A percentile compares a stretch with the other conserved stretches of the same genome.
Conservation (phyloP, 2,329 filamentous ascomycete genomes). For the Myriosclerotinia scirpicola region DNA sequence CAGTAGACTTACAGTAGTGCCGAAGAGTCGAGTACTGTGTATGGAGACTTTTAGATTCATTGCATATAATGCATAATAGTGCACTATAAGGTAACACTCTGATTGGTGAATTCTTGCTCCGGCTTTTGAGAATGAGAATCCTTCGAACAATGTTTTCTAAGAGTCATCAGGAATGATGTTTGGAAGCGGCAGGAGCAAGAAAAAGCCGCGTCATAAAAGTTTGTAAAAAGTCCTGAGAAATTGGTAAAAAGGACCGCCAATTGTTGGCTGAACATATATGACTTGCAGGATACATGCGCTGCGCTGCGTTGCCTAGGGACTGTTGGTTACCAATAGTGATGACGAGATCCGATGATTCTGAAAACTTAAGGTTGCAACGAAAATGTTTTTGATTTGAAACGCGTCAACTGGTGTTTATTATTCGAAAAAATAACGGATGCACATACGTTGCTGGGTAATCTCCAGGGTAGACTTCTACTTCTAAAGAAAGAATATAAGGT, state of each 20-base stretch:
- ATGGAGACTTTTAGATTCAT: neutral
- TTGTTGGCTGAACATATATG: conserved; percentile 21
- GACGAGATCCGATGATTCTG: conserved; percentile 16
- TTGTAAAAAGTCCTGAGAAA: neutral
- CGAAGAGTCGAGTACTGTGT: conserved; percentile 10
- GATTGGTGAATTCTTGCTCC: conserved; percentile 9
- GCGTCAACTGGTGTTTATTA: neutral
- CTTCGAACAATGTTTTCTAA: neutral
- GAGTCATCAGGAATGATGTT: conserved; percentile 12
- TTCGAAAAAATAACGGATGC: neutral
- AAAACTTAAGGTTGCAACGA: conserved; percentile 5
- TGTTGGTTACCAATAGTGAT: conserved; percentile 22
- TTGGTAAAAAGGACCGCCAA: neutral
- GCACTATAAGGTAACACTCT: neutral
- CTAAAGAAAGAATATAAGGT: conserved; percentile 10
- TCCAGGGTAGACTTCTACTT: neutral
- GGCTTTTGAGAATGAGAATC: conserved; percentile 6
- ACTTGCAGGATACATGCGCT: conserved; percentile 17
- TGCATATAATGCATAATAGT: conserved; percentile 19
- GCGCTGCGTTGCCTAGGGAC: conserved; percentile 12
- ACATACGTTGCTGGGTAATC: neutral
- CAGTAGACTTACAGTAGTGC: conserved; percentile 19
- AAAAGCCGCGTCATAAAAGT: conserved; percentile 9
- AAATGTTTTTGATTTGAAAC: conserved; percentile 6
- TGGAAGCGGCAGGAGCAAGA: conserved; percentile 8